phyloP scores from a whole-genome alignment of 371 early-diverging fungal genomes.

The Rhizopus arrhizus region DNA sequence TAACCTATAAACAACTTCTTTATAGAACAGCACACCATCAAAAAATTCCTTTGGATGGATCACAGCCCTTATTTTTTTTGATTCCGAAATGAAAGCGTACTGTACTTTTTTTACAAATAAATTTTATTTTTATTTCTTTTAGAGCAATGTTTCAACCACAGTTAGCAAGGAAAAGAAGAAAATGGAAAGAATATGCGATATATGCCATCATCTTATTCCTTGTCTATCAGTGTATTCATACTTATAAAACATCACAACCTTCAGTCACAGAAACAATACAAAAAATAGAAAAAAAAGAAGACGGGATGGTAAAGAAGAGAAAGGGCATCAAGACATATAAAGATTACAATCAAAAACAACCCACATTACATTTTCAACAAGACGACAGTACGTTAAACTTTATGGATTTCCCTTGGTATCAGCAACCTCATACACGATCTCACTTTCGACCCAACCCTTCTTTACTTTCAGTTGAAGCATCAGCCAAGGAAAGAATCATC shows the following conservation, averaged over 20 bases:
- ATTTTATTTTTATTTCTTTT: background rate
- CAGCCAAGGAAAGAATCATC: constrained; percentile 18
- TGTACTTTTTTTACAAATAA: background rate
- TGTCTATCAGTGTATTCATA: constrained; percentile 1
- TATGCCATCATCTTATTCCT: background rate
- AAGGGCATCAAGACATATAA: background rate
- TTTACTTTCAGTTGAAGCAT: constrained; percentile 13
- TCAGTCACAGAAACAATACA: background rate
- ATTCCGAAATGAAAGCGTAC: background rate
- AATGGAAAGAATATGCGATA: background rate
- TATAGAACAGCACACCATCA: background rate
- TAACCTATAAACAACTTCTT: too few species aligned
- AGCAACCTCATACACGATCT: constrained; percentile 19
- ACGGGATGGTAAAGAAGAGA: background rate
- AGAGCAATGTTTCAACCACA: background rate
- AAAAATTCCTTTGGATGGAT: background rate
- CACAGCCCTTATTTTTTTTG: background rate
- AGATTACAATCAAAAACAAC: constrained; percentile 7
- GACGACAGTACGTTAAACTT: background rate
- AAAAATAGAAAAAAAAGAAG: background rate
- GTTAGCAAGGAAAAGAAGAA: background rate
- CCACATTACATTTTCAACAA: background rate
- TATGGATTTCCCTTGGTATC: constrained; percentile 35
- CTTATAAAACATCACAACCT: background rate
- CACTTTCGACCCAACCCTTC: constrained; percentile 16